These are phyloP conservation scores for Cutaneotrichosporon spelunceum DNA, from an alignment of 1,284 basidiomycete genomes.

Conservation along the genomic window DNA sequence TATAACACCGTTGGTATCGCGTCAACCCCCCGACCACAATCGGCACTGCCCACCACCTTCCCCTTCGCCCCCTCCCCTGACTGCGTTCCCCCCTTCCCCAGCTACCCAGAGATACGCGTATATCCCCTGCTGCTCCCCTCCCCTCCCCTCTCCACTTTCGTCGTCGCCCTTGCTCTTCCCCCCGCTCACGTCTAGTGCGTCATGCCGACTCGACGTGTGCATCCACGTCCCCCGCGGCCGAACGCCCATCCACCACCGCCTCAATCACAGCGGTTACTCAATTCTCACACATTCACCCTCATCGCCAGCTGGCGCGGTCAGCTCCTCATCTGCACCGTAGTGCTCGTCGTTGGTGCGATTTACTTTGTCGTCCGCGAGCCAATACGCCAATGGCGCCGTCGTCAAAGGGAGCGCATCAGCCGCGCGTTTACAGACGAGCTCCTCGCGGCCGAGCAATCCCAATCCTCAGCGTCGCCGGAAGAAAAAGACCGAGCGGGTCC, in stretches of 20 bases:
- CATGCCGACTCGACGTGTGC: slow-evolving; percentile 16
- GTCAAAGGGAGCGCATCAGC: slow-evolving; percentile 32
- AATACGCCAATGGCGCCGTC: slow-evolving; percentile 26
- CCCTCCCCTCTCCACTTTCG: background rate
- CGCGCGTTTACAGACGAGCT: slow-evolving; percentile 34
- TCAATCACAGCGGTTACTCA: slow-evolving; percentile 25
- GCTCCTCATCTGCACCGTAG: slow-evolving; percentile 43
- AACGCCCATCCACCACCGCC: background rate
- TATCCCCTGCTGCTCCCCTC: background rate
- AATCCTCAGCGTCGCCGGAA: slow-evolving; percentile 3
- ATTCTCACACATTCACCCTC: slow-evolving; percentile 40
- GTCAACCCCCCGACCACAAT: background rate
- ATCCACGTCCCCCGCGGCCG: background rate
- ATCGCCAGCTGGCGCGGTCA: slow-evolving; percentile 49
- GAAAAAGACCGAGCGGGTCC: slow-evolving; percentile 16
- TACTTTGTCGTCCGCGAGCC: slow-evolving; percentile 44
- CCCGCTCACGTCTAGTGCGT: background rate
- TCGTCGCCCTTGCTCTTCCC: background rate
- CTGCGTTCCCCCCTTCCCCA: background rate
- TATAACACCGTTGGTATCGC: slow-evolving; percentile 3
- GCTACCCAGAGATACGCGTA: background rate
- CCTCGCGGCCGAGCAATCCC: slow-evolving; percentile 20
- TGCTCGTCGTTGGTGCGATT: slow-evolving; percentile 40
- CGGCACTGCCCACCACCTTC: background rate
- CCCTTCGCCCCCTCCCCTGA: background rate